These are phyloP conservation scores for Neocucurbitaria cava DNA, from an alignment of 2,329 filamentous ascomycete genomes.

Conservation along the genomic window DNA sequence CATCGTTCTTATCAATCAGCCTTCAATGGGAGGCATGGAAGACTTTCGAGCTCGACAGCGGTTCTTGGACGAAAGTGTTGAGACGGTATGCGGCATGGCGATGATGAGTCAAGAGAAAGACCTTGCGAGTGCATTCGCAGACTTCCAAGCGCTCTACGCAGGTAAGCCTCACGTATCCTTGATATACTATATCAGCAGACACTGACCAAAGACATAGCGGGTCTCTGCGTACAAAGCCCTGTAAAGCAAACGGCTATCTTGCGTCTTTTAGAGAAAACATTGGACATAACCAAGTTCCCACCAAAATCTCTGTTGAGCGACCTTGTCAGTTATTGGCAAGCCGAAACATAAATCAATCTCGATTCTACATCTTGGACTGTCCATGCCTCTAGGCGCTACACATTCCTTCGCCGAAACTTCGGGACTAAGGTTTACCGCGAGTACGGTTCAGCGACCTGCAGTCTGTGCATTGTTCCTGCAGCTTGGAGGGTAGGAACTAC, in stretches of 20 bases:
- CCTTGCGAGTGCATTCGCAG: slow-evolving; percentile 34
- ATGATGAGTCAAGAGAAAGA: slow-evolving; percentile 46
- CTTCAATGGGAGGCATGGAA: slow-evolving; percentile 57
- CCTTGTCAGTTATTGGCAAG: slow-evolving; percentile 37
- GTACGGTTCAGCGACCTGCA: not conserved
- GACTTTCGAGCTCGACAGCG: slow-evolving; percentile 56
- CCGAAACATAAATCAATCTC: slow-evolving; percentile 20
- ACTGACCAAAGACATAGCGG: slow-evolving; percentile 25
- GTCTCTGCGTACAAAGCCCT: slow-evolving; percentile 39
- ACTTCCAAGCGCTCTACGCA: slow-evolving; percentile 39
- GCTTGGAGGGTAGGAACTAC: not conserved
- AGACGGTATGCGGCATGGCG: slow-evolving; percentile 59
- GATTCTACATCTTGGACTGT: not conserved
- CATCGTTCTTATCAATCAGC: slow-evolving; percentile 61
- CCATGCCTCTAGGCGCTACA: not conserved
- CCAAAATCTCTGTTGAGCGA: slow-evolving; percentile 37
- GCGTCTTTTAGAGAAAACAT: slow-evolving; percentile 34
- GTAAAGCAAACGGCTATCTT: slow-evolving; percentile 34
- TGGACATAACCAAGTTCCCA: slow-evolving; percentile 40
- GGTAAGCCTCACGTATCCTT: slow-evolving; percentile 22
- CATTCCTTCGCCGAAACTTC: not conserved
- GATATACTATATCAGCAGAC: not conserved
- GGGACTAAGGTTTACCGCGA: not conserved
- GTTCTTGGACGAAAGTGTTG: slow-evolving; percentile 56
- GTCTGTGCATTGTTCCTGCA: not conserved